Evolutionary conservation across 2,329 filamentous ascomycete genomes (phyloP), one percentile per base, ranked within the genome.

Genomic region (Colletotrichum camelliae): DNA sequence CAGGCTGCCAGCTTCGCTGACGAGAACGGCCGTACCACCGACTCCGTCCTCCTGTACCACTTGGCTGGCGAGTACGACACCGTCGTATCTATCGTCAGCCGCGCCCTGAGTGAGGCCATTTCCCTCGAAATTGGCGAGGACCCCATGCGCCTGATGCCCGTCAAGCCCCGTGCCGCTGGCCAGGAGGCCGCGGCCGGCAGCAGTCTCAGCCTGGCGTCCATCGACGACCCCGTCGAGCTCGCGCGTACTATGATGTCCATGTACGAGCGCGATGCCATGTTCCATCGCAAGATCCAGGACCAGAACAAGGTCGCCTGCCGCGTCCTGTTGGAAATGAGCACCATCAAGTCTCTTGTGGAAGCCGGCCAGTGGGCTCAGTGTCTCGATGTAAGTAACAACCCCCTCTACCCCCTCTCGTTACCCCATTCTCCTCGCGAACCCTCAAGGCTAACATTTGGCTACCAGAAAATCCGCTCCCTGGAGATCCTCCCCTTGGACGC

Each of bases 31-130:
- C 92, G 97, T 66, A 96, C 94, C 2, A 97, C 96, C 1, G 97
- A 99, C 84, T 96, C 97, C 3, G 96, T 98, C 16, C 89, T 99
- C 67, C 89, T 99, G 67, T 98, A 98, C 84, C 96, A 99, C 84
- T 89, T 99, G 58, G 96, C 97, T 0, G 95, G 95, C 81, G 96
- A 99, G 83, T 98, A 98, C 83, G 96, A 99, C 83, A 96, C 93
- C 70, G 97, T 98, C n/a, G 92, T 98, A 58, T 88, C 91, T 31
- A 96, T 98, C 78, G 92, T 98, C 81, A 98, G 96, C 85, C 94
- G 96, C 52, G 94, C 96, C 5, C 89, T 99, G 43, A 97, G 96
- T 72, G 96, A 98, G 84, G 95, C 95, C 60, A 93, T 98, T 75
- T 94, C 95, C 15, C 90, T 96, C 13, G 96, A 98, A 80, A 91